Evolutionary conservation across 768 basidiomycete species (phyloP), one percentile per base, ranked within the genome.

Genomic region (Pluteus cervinus): DNA sequence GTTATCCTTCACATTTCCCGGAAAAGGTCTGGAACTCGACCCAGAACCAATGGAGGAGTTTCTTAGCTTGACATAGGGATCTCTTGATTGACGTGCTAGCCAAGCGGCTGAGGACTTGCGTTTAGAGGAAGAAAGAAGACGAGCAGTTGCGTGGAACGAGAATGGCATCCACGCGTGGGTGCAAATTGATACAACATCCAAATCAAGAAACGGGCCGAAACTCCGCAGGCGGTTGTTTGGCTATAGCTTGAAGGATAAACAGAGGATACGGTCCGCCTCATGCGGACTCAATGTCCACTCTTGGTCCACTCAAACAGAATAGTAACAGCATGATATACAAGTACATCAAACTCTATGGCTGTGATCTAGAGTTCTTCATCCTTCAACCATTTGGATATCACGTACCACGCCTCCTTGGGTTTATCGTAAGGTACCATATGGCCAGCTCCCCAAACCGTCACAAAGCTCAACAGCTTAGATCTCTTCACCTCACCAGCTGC

Each of bases 351-450:
- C n/a, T n/a, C n/a, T n/a, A n/a, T n/a, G n/a, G n/a, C n/a, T n/a
- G n/a, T n/a, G n/a, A n/a, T n/a, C n/a, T n/a, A n/a, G n/a, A n/a
- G n/a, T n/a, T n/a, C n/a, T n/a, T n/a, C n/a, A n/a, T n/a, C n/a
- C n/a, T n/a, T n/a, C n/a, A 86, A 55, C 84, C 82, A 86, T 24
- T 73, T 63, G 18, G 73, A 73, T 21, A 86, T 62, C 74, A 86
- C 76, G 30, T 67, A 62, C 30, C 77, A 57, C 7, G 77, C 64
- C 52, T 83, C 79, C 43, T 62, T 69, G 3, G 84, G 82, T 50
- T 79, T 81, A 52, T 81, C 80, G 64, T 74, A 69, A 21, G 80
- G 79, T 42, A 81, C 72, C 73, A 76, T 73, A 69, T 76, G 75
- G 31, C 75, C 73, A n/a, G 66, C 68, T 6, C 52, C 65, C 29